phyloP scores from a whole-genome alignment of 352 stramenopile genomes.

The Albugo candida region DNA sequence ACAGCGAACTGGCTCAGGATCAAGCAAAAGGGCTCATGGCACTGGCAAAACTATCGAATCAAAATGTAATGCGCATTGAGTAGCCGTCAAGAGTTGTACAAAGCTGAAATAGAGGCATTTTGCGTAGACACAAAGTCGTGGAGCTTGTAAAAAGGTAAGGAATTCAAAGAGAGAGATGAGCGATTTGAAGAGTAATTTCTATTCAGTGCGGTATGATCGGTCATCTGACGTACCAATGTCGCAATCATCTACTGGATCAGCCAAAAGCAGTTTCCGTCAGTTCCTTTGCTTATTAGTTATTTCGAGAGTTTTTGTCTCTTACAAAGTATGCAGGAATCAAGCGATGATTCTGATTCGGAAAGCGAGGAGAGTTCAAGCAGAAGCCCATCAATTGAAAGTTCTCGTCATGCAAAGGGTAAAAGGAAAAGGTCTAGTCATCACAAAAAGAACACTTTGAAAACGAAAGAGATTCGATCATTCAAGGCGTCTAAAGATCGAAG shows the following conservation, averaged over 20 bases:
- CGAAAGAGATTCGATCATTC: background rate
- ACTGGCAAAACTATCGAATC: constrained; percentile 88
- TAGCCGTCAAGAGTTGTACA: constrained; percentile 19
- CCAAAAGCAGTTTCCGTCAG: constrained; percentile 18
- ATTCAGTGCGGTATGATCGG: constrained; percentile 72
- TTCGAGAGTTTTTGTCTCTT: constrained; percentile 12
- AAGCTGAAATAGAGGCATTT: background rate
- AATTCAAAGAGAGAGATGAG: background rate
- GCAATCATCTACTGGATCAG: constrained; percentile 43
- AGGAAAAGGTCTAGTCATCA: background rate
- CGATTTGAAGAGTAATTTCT: background rate
- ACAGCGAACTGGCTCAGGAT: constrained; percentile 57
- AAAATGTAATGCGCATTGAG: constrained; percentile 9
- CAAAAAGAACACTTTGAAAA: background rate
- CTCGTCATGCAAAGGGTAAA: no score
- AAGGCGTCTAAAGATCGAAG: background rate
- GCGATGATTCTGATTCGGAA: constrained; percentile 8
- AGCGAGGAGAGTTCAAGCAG: constrained; percentile 20
- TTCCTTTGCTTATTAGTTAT: constrained; percentile 11
- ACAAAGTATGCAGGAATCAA: background rate
- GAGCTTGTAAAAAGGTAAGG: constrained; percentile 64
- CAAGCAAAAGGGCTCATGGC: constrained; percentile 86
- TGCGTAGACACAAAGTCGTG: constrained; percentile 22
- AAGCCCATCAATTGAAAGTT: constrained; percentile 14
- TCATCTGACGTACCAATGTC: constrained; percentile 83